A percentile compares a stretch with the other conserved stretches of the same genome.
phyloP scores from a whole-genome alignment of 768 basidiomycete genomes.

The Rubroboletus satanas region DNA sequence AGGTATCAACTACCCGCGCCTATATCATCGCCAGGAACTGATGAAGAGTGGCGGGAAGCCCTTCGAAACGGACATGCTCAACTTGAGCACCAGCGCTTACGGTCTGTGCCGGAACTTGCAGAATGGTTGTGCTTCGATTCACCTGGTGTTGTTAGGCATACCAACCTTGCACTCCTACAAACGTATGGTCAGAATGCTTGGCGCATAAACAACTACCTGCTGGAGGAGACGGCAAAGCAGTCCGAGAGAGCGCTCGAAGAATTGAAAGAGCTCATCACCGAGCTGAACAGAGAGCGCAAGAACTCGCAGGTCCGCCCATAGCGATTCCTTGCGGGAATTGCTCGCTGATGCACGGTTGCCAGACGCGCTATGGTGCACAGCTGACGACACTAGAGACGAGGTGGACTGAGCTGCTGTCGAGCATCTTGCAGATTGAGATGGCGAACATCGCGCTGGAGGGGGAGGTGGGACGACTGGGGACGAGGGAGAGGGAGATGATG shows the following conservation, averaged over 20 bases:
- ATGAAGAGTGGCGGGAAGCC: conserved; percentile 73
- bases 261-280: conserved; percentile 71
- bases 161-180: conserved; percentile 78
- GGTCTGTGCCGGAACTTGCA: conserved; percentile 41
- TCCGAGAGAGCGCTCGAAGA: conserved; percentile 73
- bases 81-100: conserved; percentile 77
- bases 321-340: neutral
- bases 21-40: conserved; percentile 53
- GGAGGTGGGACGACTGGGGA: conserved; percentile 63
- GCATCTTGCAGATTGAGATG: conserved; percentile 90
- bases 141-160: conserved; percentile 49
- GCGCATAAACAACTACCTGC: conserved; percentile 85
- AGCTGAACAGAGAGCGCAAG: conserved; percentile 86
- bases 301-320: conserved; percentile 62
- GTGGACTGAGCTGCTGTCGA: conserved; percentile 93
- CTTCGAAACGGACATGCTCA: conserved; percentile 77
- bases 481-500: conserved; percentile 59
- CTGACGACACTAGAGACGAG: conserved; percentile 77
- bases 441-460: conserved; percentile 86
- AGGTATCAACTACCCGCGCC: conserved; percentile 77
- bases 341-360: conserved; percentile 4
- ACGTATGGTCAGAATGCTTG: conserved; percentile 89
- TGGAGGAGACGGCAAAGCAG: conserved; percentile 73
- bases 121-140: neutral
- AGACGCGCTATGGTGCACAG: conserved; percentile 79